Base-by-base conservation (phyloP, 176 grass and related monocot genomes). In the Cocos nucifera region DNA sequence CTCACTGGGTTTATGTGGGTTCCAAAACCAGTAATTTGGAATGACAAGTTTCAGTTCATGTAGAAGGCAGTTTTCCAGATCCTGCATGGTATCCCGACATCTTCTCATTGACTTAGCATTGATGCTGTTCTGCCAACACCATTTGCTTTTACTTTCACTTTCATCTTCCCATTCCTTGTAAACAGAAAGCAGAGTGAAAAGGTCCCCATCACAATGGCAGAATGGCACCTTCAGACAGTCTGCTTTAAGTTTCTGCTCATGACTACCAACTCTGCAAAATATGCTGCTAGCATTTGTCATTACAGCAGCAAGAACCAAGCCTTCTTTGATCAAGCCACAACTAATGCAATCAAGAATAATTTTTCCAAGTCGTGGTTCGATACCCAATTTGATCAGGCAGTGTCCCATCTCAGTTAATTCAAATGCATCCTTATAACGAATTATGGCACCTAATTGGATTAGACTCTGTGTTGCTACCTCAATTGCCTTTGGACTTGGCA, bases 71-170 rank as follows among this genome's bases (percentile, higher is more conserved):
- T 74, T 79, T 79, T 96, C 83, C 15, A 90, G 81, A 54, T 90
- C 86, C 72, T 58, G 69, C 68, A 88, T 73, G 58, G 86, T 87
- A 32, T 96, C 86, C 35, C 80, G 80, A 73, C 92, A 96, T 52
- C 92, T 86, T 64, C 72, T 90, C 86, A 90, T 82, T 27, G 92
- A 82, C 77, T 90, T 96, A 25, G 92, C 92, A 35, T 96, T 96
- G 75, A 96, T 78, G 66, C 86, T 85, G 76, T 96, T 96, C 66
- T 90, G 66, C 92, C 86, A 96, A 78, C 92, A 96, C 92, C 92
- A 96, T 26, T 49, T 55, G 59, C 80, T 96, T 35, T 73, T 81
- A 67, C 70, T 90, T 17, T 73, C 87, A 79, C 49, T 30, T 51
- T 74, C 73, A 70, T 69, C 78, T 67, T 97, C 92, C 92, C 92